These are phyloP conservation scores for Neurospora hispaniola DNA, from an alignment of 495 filamentous ascomycete species.

Conservation along the genomic window DNA sequence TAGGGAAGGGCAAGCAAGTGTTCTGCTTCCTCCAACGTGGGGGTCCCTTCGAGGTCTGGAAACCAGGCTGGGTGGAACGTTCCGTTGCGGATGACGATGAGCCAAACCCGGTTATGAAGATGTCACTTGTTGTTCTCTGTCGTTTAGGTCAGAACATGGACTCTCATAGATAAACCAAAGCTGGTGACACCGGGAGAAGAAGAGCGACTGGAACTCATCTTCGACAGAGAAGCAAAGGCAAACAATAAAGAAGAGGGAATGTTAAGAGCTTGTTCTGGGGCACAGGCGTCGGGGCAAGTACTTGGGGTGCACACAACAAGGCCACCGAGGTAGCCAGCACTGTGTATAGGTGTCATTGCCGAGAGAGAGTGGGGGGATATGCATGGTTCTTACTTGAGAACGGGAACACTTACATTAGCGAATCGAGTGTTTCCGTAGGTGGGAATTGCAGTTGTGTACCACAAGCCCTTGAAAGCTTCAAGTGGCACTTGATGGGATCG, in stretches of 20 bases:
- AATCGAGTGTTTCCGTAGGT: neutral
- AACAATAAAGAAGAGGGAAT: neutral
- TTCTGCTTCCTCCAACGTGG: neutral
- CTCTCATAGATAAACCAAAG: neutral
- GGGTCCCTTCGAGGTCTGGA: neutral
- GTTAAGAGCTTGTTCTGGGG: neutral
- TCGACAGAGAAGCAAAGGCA: neutral
- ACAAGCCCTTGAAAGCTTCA: neutral
- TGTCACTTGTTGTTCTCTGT: neutral
- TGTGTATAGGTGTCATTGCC: neutral
- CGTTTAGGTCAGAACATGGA: neutral
- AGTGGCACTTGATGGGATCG: neutral
- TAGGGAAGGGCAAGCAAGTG: neutral
- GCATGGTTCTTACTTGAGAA: neutral
- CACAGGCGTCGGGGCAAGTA: neutral
- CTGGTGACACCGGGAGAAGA: neutral
- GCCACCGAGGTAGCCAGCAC: neutral
- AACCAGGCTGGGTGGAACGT: neutral
- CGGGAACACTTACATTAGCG: neutral
- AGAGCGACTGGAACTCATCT: neutral
- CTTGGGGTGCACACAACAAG: neutral
- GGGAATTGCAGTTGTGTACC: neutral
- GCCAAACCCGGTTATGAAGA: neutral
- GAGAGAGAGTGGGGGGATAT: neutral
- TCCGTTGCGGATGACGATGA: no score